These are phyloP conservation scores for Drechslera avenae DNA, from an alignment of 2,329 filamentous ascomycete species.

Conservation along the genomic window DNA sequence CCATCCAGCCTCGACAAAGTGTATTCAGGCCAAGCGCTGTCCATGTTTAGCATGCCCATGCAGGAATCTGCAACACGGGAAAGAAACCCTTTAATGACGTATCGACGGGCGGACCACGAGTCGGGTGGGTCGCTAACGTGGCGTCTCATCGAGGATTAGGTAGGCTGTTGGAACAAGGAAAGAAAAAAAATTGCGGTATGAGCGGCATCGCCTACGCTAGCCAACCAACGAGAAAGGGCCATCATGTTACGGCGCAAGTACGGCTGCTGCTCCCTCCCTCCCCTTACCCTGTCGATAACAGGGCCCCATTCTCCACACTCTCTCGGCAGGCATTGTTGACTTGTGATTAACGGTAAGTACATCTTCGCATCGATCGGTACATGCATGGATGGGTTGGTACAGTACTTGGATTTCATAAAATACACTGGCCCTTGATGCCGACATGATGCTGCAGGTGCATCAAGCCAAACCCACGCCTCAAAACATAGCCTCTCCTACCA, in stretches of 20 bases:
- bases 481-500: not conserved
- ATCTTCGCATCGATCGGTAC: slow-evolving; percentile 6
- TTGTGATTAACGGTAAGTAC: not conserved
- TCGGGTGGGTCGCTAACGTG: slow-evolving; percentile 46
- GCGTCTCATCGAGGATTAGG: slow-evolving; percentile 34
- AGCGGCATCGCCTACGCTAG: slow-evolving; percentile 25
- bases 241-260: not conserved
- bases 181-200: slow-evolving; percentile 27
- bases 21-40: slow-evolving; percentile 22
- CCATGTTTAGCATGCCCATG: slow-evolving; percentile 39
- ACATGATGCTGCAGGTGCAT: not conserved
- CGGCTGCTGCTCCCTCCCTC: slow-evolving; percentile 6
- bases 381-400: too few relatives aligned
- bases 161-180: slow-evolving; percentile 26
- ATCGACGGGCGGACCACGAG: slow-evolving; percentile 40
- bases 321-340: slow-evolving; percentile 4
- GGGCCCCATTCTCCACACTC: slow-evolving; percentile 19
- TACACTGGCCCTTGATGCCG: not conserved
- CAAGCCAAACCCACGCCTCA: not conserved
- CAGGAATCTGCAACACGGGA: slow-evolving; percentile 44
- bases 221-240: slow-evolving; percentile 7
- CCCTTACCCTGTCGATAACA: slow-evolving; percentile 22
- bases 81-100: slow-evolving; percentile 44
- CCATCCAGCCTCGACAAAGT: slow-evolving; percentile 7
- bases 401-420: not conserved